Percentiles rank a stretch among this genome's conserved stretches.
These are phyloP conservation scores for Scutellaria baicalensis DNA, from an alignment of 257 asterid species.

Conservation along the genomic window DNA sequence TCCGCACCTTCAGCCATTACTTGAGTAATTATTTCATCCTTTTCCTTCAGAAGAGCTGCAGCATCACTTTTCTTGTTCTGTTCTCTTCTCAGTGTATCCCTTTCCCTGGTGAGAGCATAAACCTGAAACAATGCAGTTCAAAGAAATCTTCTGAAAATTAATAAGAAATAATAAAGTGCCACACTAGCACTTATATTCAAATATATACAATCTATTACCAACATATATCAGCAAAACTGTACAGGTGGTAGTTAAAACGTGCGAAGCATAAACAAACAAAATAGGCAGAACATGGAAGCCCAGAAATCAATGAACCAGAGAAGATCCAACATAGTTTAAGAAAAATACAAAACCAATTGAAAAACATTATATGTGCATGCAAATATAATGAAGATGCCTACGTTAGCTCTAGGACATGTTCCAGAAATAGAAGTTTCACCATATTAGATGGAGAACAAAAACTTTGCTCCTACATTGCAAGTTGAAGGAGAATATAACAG, in stretches of 20 bases:
- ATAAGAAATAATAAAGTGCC: not conserved
- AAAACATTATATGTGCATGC: not conserved
- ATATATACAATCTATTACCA: not conserved
- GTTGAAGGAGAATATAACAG: not conserved
- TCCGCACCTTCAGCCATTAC: conserved; percentile 93
- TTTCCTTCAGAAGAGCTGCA: conserved; percentile 93
- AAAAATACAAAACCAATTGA: not conserved
- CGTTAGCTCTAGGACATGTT: conserved; percentile 1
- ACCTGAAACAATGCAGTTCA: conserved; percentile 46
- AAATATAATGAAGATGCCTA: conserved; percentile 2
- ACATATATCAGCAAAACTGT: not conserved
- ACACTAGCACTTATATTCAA: not conserved
- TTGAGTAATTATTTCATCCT: conserved; percentile 90
- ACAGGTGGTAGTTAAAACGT: not conserved
- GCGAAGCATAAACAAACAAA: not conserved
- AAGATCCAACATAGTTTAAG: not conserved
- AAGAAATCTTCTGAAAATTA: not conserved
- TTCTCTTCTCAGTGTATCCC: conserved; percentile 91
- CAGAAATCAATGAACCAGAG: not conserved
- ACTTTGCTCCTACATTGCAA: not conserved
- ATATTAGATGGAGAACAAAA: not conserved
- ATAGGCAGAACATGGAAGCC: not conserved
- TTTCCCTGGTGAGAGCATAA: conserved; percentile 79
- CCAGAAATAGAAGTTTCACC: not conserved
- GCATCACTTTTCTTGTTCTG: conserved; percentile 84